A percentile compares a stretch with the other conserved stretches of the same genome.
Evolutionary conservation across 805 yeast species (phyloP).

Genomic region (Ogataea naganishii): DNA sequence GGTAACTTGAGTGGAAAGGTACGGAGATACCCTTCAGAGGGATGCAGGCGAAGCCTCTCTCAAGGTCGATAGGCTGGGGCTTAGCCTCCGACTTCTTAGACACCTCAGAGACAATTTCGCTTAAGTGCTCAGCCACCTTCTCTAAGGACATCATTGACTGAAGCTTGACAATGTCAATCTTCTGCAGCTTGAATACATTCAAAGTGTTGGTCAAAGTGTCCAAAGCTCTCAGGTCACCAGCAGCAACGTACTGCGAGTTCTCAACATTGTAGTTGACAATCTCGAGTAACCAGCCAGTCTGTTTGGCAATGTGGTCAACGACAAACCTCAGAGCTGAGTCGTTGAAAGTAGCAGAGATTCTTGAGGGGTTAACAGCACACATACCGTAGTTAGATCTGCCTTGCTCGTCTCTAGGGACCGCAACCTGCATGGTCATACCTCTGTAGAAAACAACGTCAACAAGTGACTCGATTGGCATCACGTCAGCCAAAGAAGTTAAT

Average conservation of each 20-base stretch:
- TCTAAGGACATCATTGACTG: slow-evolving; percentile 78
- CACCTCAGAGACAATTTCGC: slow-evolving; percentile 82
- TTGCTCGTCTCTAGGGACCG: slow-evolving; percentile 90
- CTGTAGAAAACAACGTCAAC: slow-evolving; percentile 98
- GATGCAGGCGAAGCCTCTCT: slow-evolving; percentile 97
- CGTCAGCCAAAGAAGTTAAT: slow-evolving; percentile 92
- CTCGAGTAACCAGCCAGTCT: slow-evolving; percentile 91
- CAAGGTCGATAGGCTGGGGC: slow-evolving; percentile 94
- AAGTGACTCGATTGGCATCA: slow-evolving; percentile 95
- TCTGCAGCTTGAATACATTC: slow-evolving; percentile 88
- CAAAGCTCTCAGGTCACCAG: slow-evolving; percentile 95
- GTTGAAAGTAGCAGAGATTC: slow-evolving; percentile 80
- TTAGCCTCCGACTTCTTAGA: slow-evolving; percentile 74
- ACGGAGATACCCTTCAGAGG: slow-evolving; percentile 99
- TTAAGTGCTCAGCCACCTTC: slow-evolving; percentile 79
- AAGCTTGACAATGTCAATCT: slow-evolving; percentile 84
- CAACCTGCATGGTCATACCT: slow-evolving; percentile 99
- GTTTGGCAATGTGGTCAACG: slow-evolving; percentile 75
- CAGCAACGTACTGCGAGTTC: slow-evolving; percentile 96
- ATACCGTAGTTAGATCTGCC: slow-evolving; percentile 99
- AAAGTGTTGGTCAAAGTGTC: slow-evolving; percentile 90
- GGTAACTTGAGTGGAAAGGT: slow-evolving; percentile 98
- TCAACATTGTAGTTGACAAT: slow-evolving; percentile 98
- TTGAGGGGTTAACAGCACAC: slow-evolving; percentile 97
- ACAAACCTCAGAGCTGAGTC: slow-evolving; percentile 94